phyloP scores from a whole-genome alignment of 2,329 filamentous ascomycete species.

The Metarhizium brunneum region DNA sequence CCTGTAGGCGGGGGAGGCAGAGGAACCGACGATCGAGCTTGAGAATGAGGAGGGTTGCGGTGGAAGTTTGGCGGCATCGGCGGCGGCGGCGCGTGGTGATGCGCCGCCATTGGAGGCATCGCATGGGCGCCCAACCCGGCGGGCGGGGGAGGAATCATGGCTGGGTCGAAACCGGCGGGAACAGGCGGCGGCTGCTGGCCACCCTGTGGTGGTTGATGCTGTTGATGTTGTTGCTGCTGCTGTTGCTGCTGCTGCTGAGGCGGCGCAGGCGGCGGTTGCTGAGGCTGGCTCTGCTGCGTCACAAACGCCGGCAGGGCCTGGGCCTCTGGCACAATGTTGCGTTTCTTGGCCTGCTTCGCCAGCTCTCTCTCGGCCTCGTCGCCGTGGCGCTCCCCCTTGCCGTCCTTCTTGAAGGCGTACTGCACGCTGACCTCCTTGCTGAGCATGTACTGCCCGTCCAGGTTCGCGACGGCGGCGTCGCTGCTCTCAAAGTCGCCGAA shows the following conservation, averaged over 20 bases:
- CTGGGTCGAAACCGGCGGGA: slow-evolving; percentile 25
- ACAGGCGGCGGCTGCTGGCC: slow-evolving; percentile 11
- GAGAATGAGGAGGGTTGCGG: slow-evolving; percentile 12
- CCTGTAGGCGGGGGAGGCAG: slow-evolving; percentile 41
- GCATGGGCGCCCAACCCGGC: slow-evolving; percentile 29
- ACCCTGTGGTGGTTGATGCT: slow-evolving; percentile 11
- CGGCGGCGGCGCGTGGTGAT: slow-evolving; percentile 23
- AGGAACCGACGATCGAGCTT: slow-evolving; percentile 20
- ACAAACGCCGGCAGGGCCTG: slow-evolving; percentile 69
- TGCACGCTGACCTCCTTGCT: slow-evolving; percentile 95
- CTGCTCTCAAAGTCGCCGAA: slow-evolving; percentile 90
- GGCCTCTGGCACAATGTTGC: slow-evolving; percentile 78
- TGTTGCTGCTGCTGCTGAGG: slow-evolving; percentile 28
- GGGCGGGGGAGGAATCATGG: slow-evolving; percentile 23
- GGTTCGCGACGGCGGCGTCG: slow-evolving; percentile 81
- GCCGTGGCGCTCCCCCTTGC: slow-evolving; percentile 91
- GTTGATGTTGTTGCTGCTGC: slow-evolving; percentile 17
- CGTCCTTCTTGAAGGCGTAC: slow-evolving; percentile 99
- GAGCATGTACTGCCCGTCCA: slow-evolving; percentile 94
- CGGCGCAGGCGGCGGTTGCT: slow-evolving; percentile 1
- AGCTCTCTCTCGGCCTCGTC: slow-evolving; percentile 89
- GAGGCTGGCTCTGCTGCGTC: slow-evolving; percentile 29
- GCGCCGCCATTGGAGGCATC: slow-evolving; percentile 21
- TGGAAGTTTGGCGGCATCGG: slow-evolving; percentile 8
- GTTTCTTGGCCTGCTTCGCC: slow-evolving; percentile 84